These are phyloP conservation scores for Backusella sp. DNA, from an alignment of 192 early-diverging fungal genomes.

Conservation along the genomic window DNA sequence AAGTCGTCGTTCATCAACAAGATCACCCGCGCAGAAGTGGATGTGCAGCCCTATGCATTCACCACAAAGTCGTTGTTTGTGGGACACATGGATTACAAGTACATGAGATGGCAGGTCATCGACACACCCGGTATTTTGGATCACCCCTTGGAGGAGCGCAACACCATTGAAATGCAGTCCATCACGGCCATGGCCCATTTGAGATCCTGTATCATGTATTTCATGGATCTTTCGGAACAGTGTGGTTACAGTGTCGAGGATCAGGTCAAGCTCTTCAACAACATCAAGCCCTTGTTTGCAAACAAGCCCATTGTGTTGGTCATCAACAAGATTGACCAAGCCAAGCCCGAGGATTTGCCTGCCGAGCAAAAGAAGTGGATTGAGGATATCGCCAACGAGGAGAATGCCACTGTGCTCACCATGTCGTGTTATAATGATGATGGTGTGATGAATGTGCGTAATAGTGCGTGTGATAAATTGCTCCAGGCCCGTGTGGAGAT, in stretches of 20 bases:
- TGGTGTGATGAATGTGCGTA: constrained; percentile 95
- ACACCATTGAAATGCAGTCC: constrained; percentile 99
- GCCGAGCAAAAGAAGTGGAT: constrained; percentile 72
- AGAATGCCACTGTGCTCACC: constrained; percentile 71
- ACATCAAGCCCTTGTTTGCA: constrained; percentile 97
- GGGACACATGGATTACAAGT: constrained; percentile 99
- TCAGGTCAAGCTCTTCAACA: constrained; percentile 87
- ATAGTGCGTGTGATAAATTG: constrained; percentile 91
- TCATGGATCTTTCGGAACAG: constrained; percentile 97
- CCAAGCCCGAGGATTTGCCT: constrained; percentile 75
- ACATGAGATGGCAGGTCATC: constrained; percentile 99
- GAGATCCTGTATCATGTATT: constrained; percentile 94
- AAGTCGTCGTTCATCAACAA: constrained; percentile 99
- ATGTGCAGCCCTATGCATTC: constrained; percentile 99
- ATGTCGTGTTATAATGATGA: constrained; percentile 92
- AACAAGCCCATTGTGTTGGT: constrained; percentile 97
- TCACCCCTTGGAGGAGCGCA: constrained; percentile 98
- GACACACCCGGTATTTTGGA: constrained; percentile 99
- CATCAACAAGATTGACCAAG: constrained; percentile 95
- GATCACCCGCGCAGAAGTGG: constrained; percentile 97
- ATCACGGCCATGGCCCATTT: constrained; percentile 99
- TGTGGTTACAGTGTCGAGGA: constrained; percentile 97
- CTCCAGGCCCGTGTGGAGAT: constrained; percentile 90
- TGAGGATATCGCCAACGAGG: constrained; percentile 69
- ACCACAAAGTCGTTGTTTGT: constrained; percentile 99